Base-by-base conservation (phyloP, 805 yeast genomes). In the Nakazawaea pomicola region DNA sequence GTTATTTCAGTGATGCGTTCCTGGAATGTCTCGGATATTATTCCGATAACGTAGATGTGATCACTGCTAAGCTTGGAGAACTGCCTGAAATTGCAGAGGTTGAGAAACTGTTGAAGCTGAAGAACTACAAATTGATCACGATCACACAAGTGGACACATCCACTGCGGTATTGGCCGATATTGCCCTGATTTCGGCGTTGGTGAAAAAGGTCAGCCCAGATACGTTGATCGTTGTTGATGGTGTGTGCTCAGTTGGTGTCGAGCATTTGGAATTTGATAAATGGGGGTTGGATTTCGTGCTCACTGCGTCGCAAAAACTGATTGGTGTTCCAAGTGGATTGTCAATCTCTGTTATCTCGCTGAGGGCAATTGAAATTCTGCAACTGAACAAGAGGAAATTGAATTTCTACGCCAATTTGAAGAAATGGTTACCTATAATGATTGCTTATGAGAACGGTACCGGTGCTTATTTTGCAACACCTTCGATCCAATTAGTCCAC, bases 121-220 rank as follows among this genome's bases (percentile, higher is more conserved):
- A 70, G 39, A 62, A 67, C 46, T 91, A 83, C 67, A 59, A 74
- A 48, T 73, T 85, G 40, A 72, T 91, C 52, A 87, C 95, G 36
- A 74, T 90, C 54, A 91, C 97, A 31, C 98, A 91, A 53, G 96
- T 93, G 29, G 99, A 93, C 62, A 93, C 98, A 33, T 88, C 96
- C 2, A 88, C 97, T 27, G 95, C 95, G n/a, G 96, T 91, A 31
- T 75, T 89, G 30, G 68, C 80, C 33, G 83, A 85, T 55, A 80
- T 91, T 47, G 68, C 76, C 55, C 65, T 68, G 14, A 70, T 89
- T 43, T 62, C 95, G 20, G 64, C 61, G 39, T 49, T 80, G n/a
- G 82, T 85, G 45, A 76, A 78, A 53, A 56, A 65, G 47, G 64
- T 70, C 2, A 75, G 88, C 4, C 97, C 98, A 40, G 83, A 84